Conservation (phyloP, 495 filamentous ascomycete genomes). For the Penicillium antarcticum region DNA sequence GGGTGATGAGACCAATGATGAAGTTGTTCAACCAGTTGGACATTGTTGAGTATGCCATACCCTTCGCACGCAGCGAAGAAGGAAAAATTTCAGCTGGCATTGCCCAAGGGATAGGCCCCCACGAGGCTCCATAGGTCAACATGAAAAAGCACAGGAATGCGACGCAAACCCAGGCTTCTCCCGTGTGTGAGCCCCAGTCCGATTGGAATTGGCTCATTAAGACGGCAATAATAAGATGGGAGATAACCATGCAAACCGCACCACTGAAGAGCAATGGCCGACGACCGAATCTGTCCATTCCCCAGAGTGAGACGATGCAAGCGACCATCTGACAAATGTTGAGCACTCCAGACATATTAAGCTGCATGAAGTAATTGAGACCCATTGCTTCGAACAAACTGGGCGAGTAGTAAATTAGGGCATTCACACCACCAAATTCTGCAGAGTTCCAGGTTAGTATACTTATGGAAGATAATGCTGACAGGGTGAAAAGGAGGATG, state of each 20-base stretch:
- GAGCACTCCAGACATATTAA: slow-evolving; percentile 47
- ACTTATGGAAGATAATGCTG: not conserved
- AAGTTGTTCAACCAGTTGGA: slow-evolving; percentile 46
- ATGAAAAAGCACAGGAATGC: slow-evolving; percentile 27
- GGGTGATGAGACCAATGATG: slow-evolving; percentile 37
- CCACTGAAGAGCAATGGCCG: slow-evolving; percentile 32
- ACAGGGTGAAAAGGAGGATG: too few species aligned
- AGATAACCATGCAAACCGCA: slow-evolving; percentile 30
- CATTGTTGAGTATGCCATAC: slow-evolving; percentile 31
- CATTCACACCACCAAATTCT: slow-evolving; percentile 35
- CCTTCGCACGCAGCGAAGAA: slow-evolving; percentile 33
- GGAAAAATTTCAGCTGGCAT: slow-evolving; percentile 34
- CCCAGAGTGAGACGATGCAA: slow-evolving; percentile 22
- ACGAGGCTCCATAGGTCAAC: slow-evolving; percentile 33
- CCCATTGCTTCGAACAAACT: slow-evolving; percentile 47
- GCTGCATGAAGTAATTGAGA: slow-evolving; percentile 40
- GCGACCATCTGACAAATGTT: slow-evolving; percentile 43
- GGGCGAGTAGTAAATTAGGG: slow-evolving; percentile 42
- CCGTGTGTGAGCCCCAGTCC: slow-evolving; percentile 29
- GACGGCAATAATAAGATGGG: slow-evolving; percentile 38
- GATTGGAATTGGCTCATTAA: slow-evolving; percentile 27
- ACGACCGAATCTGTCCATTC: slow-evolving; percentile 32
- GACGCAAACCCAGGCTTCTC: slow-evolving; percentile 30
- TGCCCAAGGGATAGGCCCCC: slow-evolving; percentile 33
- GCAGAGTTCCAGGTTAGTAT: not conserved